These are phyloP conservation scores for Leavenworthia alabamica DNA, from an alignment of 345 rosid species.

Conservation along the genomic window DNA sequence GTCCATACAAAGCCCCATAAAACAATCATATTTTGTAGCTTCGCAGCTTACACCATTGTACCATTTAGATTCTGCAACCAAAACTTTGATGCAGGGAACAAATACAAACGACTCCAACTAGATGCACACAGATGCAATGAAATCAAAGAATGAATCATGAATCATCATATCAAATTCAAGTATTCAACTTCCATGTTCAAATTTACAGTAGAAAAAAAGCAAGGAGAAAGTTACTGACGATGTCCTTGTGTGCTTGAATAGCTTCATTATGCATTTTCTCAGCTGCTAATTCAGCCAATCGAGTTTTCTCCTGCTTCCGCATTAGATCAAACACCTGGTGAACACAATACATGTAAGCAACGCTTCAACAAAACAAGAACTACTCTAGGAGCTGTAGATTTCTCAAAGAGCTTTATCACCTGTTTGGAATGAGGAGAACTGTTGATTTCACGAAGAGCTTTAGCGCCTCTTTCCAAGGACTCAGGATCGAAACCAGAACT, in stretches of 20 bases:
- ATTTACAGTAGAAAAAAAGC: not conserved
- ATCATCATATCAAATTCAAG: not conserved
- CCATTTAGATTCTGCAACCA: no score
- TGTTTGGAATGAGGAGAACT: conserved; percentile 67
- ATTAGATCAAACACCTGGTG: conserved; percentile 74
- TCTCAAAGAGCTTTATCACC: conserved; percentile 43
- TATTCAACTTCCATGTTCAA: no score
- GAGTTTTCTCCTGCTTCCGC: conserved; percentile 79
- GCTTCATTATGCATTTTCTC: conserved; percentile 64
- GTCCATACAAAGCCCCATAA: no score
- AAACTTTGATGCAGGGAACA: no score
- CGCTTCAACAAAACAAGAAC: no score
- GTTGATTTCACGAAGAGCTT: conserved; percentile 85
- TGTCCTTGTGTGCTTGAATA: conserved; percentile 60
- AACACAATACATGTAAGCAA: conserved; percentile 12
- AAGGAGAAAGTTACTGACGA: conserved; percentile 46
- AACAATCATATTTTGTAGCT: no score
- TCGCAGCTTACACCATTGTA: no score
- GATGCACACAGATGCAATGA: not conserved
- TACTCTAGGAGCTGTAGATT: conserved; percentile 35
- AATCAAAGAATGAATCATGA: no score
- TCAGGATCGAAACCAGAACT: conserved; percentile 91
- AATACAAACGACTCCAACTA: no score
- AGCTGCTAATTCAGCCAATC: conserved; percentile 58
- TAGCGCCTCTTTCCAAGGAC: conserved; percentile 88